Evolutionary conservation across 352 stramenopile genomes (phyloP).

Genomic region (Aphanomyces stellatus): DNA sequence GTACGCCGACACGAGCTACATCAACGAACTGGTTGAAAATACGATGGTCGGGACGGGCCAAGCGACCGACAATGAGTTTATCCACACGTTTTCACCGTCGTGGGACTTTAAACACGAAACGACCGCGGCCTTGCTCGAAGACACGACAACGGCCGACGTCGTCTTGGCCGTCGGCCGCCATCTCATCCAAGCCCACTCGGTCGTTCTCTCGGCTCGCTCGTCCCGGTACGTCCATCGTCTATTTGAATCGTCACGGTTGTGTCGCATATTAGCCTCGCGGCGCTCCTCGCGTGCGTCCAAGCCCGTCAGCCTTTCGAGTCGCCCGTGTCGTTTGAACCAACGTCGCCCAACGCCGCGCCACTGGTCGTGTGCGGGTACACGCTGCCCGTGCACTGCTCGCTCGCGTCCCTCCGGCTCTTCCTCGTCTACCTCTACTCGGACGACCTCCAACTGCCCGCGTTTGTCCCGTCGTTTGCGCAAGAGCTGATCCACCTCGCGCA

Average conservation of each 20-base stretch:
- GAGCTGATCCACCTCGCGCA: neutral
- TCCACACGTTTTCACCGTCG: conserved; percentile 7
- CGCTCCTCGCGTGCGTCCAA: neutral
- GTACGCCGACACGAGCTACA: neutral
- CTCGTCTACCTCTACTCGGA: conserved; percentile 1
- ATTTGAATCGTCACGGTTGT: too few relatives aligned
- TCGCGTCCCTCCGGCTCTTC: neutral
- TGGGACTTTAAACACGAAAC: neutral
- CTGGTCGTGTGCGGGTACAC: neutral
- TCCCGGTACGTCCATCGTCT: neutral
- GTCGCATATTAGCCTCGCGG: neutral
- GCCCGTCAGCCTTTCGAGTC: neutral
- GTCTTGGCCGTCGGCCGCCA: neutral
- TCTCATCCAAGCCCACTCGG: neutral
- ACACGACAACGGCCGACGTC: neutral
- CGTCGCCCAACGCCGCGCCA: neutral
- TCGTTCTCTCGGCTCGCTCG: neutral
- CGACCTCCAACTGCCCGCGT: neutral
- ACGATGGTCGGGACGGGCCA: conserved; percentile 2
- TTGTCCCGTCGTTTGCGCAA: neutral
- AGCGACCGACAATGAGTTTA: neutral
- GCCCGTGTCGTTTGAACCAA: neutral
- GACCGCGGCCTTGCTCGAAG: neutral
- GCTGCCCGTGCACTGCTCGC: neutral
- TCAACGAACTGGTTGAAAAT: conserved; percentile 8